Evolutionary conservation across 73 alveolate genomes (phyloP).

Genomic region (Paramecium primaurelia): DNA sequence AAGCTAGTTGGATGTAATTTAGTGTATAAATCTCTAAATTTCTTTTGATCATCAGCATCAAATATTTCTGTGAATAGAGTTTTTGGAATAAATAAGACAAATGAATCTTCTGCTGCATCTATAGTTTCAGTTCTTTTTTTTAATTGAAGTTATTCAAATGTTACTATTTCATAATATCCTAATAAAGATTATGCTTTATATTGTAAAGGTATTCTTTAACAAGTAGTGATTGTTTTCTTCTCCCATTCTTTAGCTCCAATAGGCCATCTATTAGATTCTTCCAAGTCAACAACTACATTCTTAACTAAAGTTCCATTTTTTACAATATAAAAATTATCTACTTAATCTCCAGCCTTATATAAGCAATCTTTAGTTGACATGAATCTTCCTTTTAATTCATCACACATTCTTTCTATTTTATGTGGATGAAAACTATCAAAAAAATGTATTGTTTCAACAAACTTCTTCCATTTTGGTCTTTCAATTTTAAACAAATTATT

Average conservation of each 20-base stretch:
- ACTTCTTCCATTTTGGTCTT: slow-evolving; percentile 39
- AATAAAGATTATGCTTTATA: slow-evolving; percentile 32
- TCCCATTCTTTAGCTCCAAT: slow-evolving; percentile 46
- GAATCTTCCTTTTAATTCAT: slow-evolving; percentile 51
- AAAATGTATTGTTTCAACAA: slow-evolving; percentile 29
- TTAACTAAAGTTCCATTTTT: slow-evolving; percentile 47
- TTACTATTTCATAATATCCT: slow-evolving; percentile 56
- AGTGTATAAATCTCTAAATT: slow-evolving; percentile 17
- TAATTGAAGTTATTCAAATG: not conserved
- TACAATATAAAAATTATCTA: slow-evolving; percentile 57
- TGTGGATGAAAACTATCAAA: slow-evolving; percentile 45
- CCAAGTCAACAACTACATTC: slow-evolving; percentile 50
- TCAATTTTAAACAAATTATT: slow-evolving; percentile 4
- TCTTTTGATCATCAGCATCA: slow-evolving; percentile 54
- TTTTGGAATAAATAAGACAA: slow-evolving; percentile 28
- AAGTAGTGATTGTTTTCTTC: not conserved
- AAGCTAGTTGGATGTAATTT: slow-evolving; percentile 49
- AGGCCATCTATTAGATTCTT: slow-evolving; percentile 59
- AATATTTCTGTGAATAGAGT: slow-evolving; percentile 29
- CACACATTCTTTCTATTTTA: slow-evolving; percentile 61
- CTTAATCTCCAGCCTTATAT: slow-evolving; percentile 47
- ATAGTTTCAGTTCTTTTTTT: slow-evolving; percentile 54
- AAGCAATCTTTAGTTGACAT: slow-evolving; percentile 61
- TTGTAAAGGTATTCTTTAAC: slow-evolving; percentile 12
- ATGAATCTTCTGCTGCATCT: slow-evolving; percentile 52